Base-by-base conservation (phyloP, 805 yeast species). In the Sugiyamaella boreocaroliniensis region DNA sequence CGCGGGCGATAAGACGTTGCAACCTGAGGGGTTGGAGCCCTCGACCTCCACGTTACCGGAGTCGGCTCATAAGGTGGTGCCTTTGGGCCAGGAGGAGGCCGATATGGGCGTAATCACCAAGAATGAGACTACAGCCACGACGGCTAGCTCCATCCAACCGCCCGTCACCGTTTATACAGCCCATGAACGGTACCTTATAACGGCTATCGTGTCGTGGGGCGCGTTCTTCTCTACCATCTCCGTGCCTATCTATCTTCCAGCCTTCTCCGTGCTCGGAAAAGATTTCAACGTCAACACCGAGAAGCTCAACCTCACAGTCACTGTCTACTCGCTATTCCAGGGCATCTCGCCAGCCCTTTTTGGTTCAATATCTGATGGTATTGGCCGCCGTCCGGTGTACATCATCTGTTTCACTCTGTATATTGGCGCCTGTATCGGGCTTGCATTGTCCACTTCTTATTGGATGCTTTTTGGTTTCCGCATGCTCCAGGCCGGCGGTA, bases 211-310 rank as follows among this genome's bases (percentile, higher is more conserved):
- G 14, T 48, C 55, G 15, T 18, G 48, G 43, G 62, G 78, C 1
- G 86, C 87, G 0, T 68, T 81, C 43, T 82, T 85, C 72, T 86
- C 95, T 1, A 73, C 93, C 0, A 71, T 86, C 2, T 81, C 90
- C 0, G 78, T 84, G 58, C 86, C 95, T 0, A 86, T 88, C 11
- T 89, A 86, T 64, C 84, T 86, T 68, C 95, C 95, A 0, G 89
- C 89, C 0, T 68, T 89, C 15, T 79, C 82, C 0, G 71, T 75
- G 4, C 69, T 89, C 8, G 79, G 81, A 47, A 57, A 65, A 0
- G 67, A 79, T 29, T 86, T 89, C 60, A 47, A 74, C 45, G 77
- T 83, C 4, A 61, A 81, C 2, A 79, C 79, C 46, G 83, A 80
- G 50, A 68, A 73, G 51, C 80, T 82, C 50, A 86, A 88, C 62